Evolutionary conservation across 768 basidiomycete genomes (phyloP).

Genomic region (Podaxis rugospora): DNA sequence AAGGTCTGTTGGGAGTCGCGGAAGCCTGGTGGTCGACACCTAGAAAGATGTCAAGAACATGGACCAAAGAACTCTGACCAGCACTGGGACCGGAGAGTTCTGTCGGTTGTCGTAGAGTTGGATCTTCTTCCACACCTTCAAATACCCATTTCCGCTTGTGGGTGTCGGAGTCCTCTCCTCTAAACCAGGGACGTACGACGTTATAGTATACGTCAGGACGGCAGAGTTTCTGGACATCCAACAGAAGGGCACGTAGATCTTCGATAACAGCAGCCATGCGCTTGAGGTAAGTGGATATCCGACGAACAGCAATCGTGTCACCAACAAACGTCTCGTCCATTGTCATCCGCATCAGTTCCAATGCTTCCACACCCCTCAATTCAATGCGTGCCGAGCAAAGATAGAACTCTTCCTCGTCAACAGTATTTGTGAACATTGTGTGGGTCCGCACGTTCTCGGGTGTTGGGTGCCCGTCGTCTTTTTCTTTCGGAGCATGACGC

Average conservation of each 20-base stretch:
- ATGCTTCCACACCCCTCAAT: constrained; percentile 78
- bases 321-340: constrained; percentile 91
- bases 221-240: constrained; percentile 67
- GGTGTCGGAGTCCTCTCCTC: constrained; percentile 60
- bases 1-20: constrained; percentile 22
- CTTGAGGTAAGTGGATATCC: constrained; percentile 63
- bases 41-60: constrained; percentile 71
- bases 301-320: constrained; percentile 60
- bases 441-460: constrained; percentile 62
- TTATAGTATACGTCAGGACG: constrained; percentile 76
- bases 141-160: constrained; percentile 45
- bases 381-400: constrained; percentile 87
- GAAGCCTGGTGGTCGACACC: constrained; percentile 53
- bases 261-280: constrained; percentile 63
- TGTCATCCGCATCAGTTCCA: constrained; percentile 80
- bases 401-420: constrained; percentile 90
- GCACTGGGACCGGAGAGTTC: constrained; percentile 83
- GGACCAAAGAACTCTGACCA: constrained; percentile 78
- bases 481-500: constrained; percentile 21
- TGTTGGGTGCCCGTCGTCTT: constrained; percentile 28
- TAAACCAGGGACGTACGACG: constrained; percentile 79
- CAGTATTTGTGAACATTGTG: constrained; percentile 73
- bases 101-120: constrained; percentile 34
- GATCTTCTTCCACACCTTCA: constrained; percentile 38
- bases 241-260: constrained; percentile 61